Conservation (phyloP, 2,329 filamentous ascomycete species). For the Penicillium sp. region DNA sequence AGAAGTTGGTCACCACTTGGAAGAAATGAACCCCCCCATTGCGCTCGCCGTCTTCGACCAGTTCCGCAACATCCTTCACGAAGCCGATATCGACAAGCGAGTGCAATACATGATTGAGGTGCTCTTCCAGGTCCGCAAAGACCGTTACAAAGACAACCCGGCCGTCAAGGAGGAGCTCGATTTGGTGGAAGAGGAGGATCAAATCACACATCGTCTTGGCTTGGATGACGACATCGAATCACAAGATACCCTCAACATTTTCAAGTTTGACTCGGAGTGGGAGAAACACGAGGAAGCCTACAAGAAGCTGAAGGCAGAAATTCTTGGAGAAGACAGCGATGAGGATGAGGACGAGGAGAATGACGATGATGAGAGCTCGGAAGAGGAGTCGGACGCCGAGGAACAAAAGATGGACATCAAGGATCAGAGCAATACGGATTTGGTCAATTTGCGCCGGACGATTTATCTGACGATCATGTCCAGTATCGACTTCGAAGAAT, state of each 20-base stretch:
- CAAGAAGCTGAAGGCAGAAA: conserved; percentile 86
- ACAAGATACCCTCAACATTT: conserved; percentile 88
- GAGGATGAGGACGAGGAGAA: conserved; percentile 71
- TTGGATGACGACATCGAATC: conserved; percentile 82
- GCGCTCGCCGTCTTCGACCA: conserved; percentile 91
- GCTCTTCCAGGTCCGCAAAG: conserved; percentile 92
- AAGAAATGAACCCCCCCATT: conserved; percentile 91
- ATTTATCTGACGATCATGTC: conserved; percentile 99
- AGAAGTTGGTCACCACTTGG: conserved; percentile 89
- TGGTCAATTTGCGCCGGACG: conserved; percentile 87
- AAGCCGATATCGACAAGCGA: conserved; percentile 94
- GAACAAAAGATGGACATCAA: conserved; percentile 91
- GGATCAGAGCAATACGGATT: conserved; percentile 93
- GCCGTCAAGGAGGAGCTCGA: conserved; percentile 90
- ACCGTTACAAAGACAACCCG: conserved; percentile 93
- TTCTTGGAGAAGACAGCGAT: conserved; percentile 88
- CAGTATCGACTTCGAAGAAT: conserved; percentile 93
- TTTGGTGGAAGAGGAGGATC: conserved; percentile 94
- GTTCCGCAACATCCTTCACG: conserved; percentile 91
- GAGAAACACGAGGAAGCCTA: conserved; percentile 91
- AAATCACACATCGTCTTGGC: conserved; percentile 85
- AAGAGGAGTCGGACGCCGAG: conserved; percentile 73
- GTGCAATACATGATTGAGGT: conserved; percentile 99
- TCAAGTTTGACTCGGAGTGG: conserved; percentile 89
- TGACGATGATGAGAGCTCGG: conserved; percentile 60